Evolutionary conservation across 345 rosid species (phyloP).

Genomic region (Gossypium sturtianum): DNA sequence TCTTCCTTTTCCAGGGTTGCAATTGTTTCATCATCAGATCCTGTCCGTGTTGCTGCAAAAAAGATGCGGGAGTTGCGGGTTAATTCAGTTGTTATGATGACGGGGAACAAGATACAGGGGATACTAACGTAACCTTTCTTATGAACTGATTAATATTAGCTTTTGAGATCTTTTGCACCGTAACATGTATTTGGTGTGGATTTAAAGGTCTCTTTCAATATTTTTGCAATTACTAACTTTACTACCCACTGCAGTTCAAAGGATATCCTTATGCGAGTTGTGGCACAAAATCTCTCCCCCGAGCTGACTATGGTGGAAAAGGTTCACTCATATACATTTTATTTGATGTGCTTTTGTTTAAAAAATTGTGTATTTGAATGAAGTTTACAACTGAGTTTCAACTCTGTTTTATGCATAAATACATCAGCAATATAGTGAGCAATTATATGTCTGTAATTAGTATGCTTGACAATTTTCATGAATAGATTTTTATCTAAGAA

Average conservation of each 20-base stretch:
- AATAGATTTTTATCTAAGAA: background rate
- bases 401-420: background rate
- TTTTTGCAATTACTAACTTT: slow-evolving; percentile 11
- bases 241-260: slow-evolving; percentile 54
- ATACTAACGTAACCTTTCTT: slow-evolving; percentile 65
- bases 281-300: slow-evolving; percentile 91
- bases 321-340: slow-evolving; percentile 27
- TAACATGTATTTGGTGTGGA: slow-evolving; percentile 1
- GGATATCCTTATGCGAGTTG: slow-evolving; percentile 97
- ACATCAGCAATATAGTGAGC: background rate
- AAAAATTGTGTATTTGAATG: background rate
- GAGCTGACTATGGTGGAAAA: slow-evolving; percentile 84
- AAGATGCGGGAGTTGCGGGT: slow-evolving; percentile 77
- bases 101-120: slow-evolving; percentile 71
- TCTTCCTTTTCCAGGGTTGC: slow-evolving; percentile 48
- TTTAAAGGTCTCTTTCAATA: background rate
- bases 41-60: slow-evolving; percentile 84
- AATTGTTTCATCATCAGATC: slow-evolving; percentile 68
- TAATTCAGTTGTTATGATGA: slow-evolving; percentile 66
- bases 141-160: background rate
- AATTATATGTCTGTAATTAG: background rate
- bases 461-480: background rate
- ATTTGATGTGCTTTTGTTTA: background rate
- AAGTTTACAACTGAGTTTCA: background rate
- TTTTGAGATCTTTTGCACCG: background rate